Evolutionary conservation across 768 basidiomycete genomes (phyloP), one percentile per base, ranked within the genome.

Genomic region (Mycena rebaudengoi): DNA sequence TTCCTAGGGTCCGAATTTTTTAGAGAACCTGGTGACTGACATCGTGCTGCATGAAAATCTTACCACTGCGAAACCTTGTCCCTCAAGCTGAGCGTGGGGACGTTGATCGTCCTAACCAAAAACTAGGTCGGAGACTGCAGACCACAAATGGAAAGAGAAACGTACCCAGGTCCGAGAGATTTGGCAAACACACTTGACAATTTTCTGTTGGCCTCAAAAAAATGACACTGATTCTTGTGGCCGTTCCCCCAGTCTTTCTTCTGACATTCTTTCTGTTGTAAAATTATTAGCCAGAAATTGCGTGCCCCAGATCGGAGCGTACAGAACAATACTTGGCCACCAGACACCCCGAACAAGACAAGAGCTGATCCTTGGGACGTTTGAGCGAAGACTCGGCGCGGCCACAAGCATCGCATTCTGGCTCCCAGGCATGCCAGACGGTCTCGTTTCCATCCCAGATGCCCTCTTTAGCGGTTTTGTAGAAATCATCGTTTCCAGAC

Each of bases 131-230:
- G 13, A 16, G 29, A 4, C 6, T 6, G 8, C 29, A 20, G 32
- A 18, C n/a, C 4, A 30, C 10, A 33, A 30, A 30, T 50, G 11
- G 5, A 30, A 21, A 32, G 26, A 33, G 7, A 2, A n/a, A 33
- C 48, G 20, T 30, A 50, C 48, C 48, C 48, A 3, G 41, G 53
- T 13, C 53, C 53, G 2, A 55, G 40, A 11, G 53, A 55, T 21
- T 55, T 55, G 5, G 41, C 53, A 18, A 44, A 55, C 5, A 44
- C 53, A 1, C 40, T 55, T 10, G 53, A 55, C n/a, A 43, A 30
- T 32, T 55, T 60, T 29, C 59, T 26, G 29, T 60, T 29, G 3
- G 50, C 41, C n/a, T 60, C 57, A 12, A 52, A 60, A 8, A 60
- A 43, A 23, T 60, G 50, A 25, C 58, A 60, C 2, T n/a, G 29